phyloP scores from a whole-genome alignment of 306 rosid species.

The Benincasa hispida region DNA sequence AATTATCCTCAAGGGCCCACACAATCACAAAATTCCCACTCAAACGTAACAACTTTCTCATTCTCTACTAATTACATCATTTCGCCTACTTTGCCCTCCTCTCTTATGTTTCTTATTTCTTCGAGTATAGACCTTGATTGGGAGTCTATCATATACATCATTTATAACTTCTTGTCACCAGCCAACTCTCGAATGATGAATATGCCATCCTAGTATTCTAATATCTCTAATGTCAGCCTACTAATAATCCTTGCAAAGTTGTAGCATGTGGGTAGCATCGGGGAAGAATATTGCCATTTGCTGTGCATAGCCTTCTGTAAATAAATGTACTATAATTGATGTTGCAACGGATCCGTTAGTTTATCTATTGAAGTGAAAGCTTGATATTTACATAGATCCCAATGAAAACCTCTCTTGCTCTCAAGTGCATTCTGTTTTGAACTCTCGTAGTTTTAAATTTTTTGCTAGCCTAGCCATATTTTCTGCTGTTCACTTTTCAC shows the following conservation, averaged over 20 bases:
- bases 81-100: too few relatives aligned
- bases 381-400: neutral
- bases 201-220: neutral
- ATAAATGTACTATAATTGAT: neutral
- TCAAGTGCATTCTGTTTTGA: neutral
- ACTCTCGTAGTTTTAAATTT: neutral
- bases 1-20: too few relatives aligned
- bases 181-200: neutral
- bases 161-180: neutral
- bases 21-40: too few relatives aligned
- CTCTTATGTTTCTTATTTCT: too few relatives aligned
- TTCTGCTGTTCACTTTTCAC: neutral
- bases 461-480: neutral
- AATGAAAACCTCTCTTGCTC: neutral
- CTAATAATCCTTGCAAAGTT: neutral
- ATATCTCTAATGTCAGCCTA: neutral
- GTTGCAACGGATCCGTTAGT: neutral
- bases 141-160: too few relatives aligned
- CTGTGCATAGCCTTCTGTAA: neutral
- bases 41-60: too few relatives aligned
- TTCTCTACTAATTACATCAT: too few relatives aligned
- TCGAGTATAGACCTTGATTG: too few relatives aligned
- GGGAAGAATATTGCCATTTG: neutral
- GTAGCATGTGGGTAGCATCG: neutral
- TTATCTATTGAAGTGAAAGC: neutral